Evolutionary conservation across 208 protist genomes (phyloP).

Genomic region (Crithidia expoeki): DNA sequence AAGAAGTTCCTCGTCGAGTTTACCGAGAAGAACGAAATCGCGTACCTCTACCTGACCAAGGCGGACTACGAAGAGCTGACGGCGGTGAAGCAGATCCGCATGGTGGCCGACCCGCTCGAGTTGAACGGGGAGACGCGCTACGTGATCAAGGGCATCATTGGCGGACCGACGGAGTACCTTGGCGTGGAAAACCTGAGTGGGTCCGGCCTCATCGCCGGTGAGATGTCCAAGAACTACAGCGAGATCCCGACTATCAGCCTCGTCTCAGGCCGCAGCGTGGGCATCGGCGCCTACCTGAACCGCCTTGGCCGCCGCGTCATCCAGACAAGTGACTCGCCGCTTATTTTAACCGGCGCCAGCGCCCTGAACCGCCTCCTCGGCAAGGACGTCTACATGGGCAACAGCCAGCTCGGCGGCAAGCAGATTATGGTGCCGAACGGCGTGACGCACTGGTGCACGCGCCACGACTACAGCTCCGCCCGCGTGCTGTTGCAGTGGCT

Average conservation of each 20-base stretch:
- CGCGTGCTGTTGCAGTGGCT: constrained; percentile 87
- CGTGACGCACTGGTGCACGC: constrained; percentile 90
- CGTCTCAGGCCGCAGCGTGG: constrained; percentile 96
- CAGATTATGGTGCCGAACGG: constrained; percentile 98
- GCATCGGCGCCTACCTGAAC: constrained; percentile 98
- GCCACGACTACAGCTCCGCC: constrained; percentile 87
- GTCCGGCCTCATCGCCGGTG: constrained; percentile 96
- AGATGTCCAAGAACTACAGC: constrained; percentile 97
- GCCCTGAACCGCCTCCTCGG: constrained; percentile 95
- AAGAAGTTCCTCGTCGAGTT: constrained; percentile 92
- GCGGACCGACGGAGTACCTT: constrained; percentile 90
- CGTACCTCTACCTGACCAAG: constrained; percentile 95
- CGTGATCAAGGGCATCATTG: constrained; percentile 94
- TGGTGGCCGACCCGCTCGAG: constrained; percentile 41
- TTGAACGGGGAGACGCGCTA: constrained; percentile 81
- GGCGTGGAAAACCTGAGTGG: constrained; percentile 98
- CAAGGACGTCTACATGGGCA: constrained; percentile 96
- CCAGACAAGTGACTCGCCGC: constrained; percentile 92
- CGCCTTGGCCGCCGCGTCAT: constrained; percentile 97
- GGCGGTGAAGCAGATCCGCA: constrained; percentile 42
- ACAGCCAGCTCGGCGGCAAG: constrained; percentile 96
- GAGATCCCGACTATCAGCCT: constrained; percentile 97
- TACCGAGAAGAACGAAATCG: constrained; percentile 83
- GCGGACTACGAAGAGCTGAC: constrained; percentile 83
- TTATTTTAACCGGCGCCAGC: constrained; percentile 95